These are phyloP conservation scores for Diphasiastrum complanatum DNA, from an alignment of 83 land plant species.

Conservation along the genomic window DNA sequence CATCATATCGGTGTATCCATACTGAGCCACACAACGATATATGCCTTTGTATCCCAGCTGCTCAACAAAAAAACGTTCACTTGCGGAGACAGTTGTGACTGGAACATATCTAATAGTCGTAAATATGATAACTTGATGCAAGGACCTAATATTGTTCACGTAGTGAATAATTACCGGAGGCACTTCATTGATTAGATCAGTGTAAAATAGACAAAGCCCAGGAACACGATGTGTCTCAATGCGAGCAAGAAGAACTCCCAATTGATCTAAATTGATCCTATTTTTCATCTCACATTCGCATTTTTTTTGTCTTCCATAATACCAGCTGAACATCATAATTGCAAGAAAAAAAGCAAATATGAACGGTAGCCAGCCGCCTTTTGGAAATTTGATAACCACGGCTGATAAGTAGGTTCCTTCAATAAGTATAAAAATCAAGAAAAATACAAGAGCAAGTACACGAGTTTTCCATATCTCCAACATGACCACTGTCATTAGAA, in stretches of 20 bases:
- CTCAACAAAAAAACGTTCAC: slow-evolving; percentile 39
- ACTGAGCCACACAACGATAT: slow-evolving; percentile 49
- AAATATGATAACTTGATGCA: slow-evolving; percentile 45
- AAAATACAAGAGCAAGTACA: slow-evolving; percentile 27
- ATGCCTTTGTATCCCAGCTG: slow-evolving; percentile 35
- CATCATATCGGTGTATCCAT: slow-evolving; percentile 45
- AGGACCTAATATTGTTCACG: slow-evolving; percentile 33
- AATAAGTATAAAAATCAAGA: slow-evolving; percentile 22
- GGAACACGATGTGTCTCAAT: slow-evolving; percentile 35
- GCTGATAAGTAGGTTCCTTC: slow-evolving; percentile 45
- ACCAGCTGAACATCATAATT: slow-evolving; percentile 35
- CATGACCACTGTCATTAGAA: slow-evolving; percentile 48
- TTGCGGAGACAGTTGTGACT: slow-evolving; percentile 27
- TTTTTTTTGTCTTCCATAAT: slow-evolving; percentile 39
- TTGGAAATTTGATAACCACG: slow-evolving; percentile 35
- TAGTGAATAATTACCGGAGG: slow-evolving; percentile 52
- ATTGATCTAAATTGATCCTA: slow-evolving; percentile 21
- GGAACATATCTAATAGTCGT: slow-evolving; percentile 40
- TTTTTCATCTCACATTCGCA: slow-evolving; percentile 25
- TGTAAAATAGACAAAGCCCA: slow-evolving; percentile 55
- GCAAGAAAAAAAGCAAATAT: slow-evolving; percentile 35
- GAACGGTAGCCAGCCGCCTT: slow-evolving; percentile 64
- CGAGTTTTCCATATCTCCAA: slow-evolving; percentile 41
- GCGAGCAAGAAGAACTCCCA: slow-evolving; percentile 17
- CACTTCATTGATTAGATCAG: slow-evolving; percentile 33